Percentiles rank a stretch among this genome's conserved stretches.
Evolutionary conservation across 2,329 filamentous ascomycete genomes (phyloP).

Genomic region (Neurospora sp.): DNA sequence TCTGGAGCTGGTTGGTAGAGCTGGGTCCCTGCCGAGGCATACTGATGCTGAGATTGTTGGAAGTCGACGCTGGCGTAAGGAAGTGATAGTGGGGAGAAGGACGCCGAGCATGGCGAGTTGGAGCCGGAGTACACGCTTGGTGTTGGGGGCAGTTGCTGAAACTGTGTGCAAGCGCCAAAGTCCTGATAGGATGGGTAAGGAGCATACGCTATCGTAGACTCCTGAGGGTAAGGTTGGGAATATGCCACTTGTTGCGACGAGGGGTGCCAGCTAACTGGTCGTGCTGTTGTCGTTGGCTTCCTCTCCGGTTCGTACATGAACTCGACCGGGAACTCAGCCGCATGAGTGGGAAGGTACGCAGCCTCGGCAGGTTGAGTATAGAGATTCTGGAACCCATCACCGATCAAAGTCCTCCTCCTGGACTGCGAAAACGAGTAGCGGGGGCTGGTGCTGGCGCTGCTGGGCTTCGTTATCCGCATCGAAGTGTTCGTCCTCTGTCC

Average conservation of each 20-base stretch:
- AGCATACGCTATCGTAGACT: slow-evolving; percentile 25
- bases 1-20: not conserved
- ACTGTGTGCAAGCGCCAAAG: slow-evolving; percentile 30
- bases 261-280: slow-evolving; percentile 70
- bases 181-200: slow-evolving; percentile 31
- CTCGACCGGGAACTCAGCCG: slow-evolving; percentile 23
- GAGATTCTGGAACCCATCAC: slow-evolving; percentile 35
- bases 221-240: slow-evolving; percentile 25
- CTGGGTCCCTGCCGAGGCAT: slow-evolving; percentile 4
- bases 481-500: slow-evolving; percentile 37
- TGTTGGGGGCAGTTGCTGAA: slow-evolving; percentile 39
- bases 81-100: slow-evolving; percentile 42
- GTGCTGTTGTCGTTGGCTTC: slow-evolving; percentile 26
- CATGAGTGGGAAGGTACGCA: slow-evolving; percentile 26
- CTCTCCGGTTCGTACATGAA: slow-evolving; percentile 24
- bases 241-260: slow-evolving; percentile 38
- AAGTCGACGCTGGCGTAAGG: slow-evolving; percentile 32
- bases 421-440: slow-evolving; percentile 38
- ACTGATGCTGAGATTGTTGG: slow-evolving; percentile 14
- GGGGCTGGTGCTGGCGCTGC: slow-evolving; percentile 60
- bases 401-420: slow-evolving; percentile 47
- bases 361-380: slow-evolving; percentile 39
- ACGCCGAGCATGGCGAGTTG: slow-evolving; percentile 40
- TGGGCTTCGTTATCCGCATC: slow-evolving; percentile 55
- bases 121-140: slow-evolving; percentile 47